Evolutionary conservation across 2,329 filamentous ascomycete species (phyloP).

Genomic region (Sarocladiaceae sp.): DNA sequence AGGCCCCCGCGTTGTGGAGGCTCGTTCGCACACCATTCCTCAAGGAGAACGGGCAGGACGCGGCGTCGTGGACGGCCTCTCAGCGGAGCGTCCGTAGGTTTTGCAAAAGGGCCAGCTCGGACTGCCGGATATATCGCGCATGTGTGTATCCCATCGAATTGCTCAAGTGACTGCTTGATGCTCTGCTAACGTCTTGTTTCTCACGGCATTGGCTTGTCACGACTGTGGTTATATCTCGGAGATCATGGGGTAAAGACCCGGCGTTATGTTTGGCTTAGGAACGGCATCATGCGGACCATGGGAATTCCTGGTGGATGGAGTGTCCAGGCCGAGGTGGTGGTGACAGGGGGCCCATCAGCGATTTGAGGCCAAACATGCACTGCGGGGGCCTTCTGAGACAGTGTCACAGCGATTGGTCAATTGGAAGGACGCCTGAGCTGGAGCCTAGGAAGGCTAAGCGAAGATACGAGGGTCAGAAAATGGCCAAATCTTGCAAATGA

Average conservation of each 20-base stretch:
- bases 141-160: too few relatives aligned
- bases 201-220: neutral
- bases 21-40: neutral
- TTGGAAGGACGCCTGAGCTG: neutral
- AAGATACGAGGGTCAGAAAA: neutral
- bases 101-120: neutral
- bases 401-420: slow-evolving; percentile 2
- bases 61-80: slow-evolving; percentile 5
- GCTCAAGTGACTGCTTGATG: too few relatives aligned
- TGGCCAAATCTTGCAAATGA: too few relatives aligned
- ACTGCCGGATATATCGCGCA: too few relatives aligned
- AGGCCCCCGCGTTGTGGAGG: slow-evolving; percentile 7
- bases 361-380: neutral
- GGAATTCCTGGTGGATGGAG: neutral
- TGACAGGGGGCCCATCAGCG: neutral
- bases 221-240: neutral
- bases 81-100: neutral
- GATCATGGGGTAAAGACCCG: neutral
- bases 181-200: too few relatives aligned
- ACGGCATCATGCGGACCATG: neutral
- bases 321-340: slow-evolving; percentile 2
- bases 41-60: neutral
- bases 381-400: neutral
- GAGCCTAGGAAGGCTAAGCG: slow-evolving; percentile 2
- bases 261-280: neutral